Evolutionary conservation across 1,139 yeast species (phyloP).

Genomic region (Geotrichum candidum): DNA sequence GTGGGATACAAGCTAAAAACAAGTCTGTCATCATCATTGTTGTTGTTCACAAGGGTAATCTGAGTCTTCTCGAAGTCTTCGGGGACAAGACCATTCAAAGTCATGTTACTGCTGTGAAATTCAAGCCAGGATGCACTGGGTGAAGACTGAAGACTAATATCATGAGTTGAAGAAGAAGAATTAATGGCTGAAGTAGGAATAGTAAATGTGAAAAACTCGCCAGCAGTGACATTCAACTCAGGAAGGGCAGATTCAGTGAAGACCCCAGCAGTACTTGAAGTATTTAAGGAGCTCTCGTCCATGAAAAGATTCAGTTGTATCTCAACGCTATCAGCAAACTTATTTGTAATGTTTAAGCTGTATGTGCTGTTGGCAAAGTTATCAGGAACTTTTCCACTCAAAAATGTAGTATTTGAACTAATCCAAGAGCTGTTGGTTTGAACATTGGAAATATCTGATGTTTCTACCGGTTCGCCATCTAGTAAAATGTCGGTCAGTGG

Average conservation of each 20-base stretch:
- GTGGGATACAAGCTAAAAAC: conserved; percentile 34
- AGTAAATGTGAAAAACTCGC: conserved; percentile 48
- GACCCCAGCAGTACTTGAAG: conserved; percentile 2
- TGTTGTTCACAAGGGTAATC: conserved; percentile 34
- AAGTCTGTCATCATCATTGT: conserved; percentile 25
- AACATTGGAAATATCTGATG: conserved; percentile 51
- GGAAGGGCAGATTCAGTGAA: conserved; percentile 21
- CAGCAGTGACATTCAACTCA: conserved; percentile 59
- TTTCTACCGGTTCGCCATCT: conserved; percentile 49
- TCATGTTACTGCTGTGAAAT: conserved; percentile 6
- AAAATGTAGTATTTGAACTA: conserved; percentile 40
- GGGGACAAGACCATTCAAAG: conserved; percentile 16
- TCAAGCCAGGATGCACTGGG: conserved; percentile 13
- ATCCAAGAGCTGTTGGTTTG: conserved; percentile 54
- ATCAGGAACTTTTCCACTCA: conserved; percentile 52
- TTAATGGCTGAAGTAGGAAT: conserved; percentile 42
- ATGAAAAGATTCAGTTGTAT: conserved; percentile 43
- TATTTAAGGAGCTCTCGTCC: background rate
- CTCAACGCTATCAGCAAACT: conserved; percentile 57
- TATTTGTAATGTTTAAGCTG: conserved; percentile 52
- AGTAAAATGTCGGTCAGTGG: conserved; percentile 57
- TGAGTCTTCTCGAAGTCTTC: conserved; percentile 7
- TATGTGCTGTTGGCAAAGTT: conserved; percentile 38
- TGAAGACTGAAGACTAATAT: background rate
- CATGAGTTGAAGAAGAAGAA: conserved; percentile 35